Percentiles rank a stretch among this genome's conserved stretches.
Conservation (phyloP, 139 green algal species). For the Chlorella sp. region DNA sequence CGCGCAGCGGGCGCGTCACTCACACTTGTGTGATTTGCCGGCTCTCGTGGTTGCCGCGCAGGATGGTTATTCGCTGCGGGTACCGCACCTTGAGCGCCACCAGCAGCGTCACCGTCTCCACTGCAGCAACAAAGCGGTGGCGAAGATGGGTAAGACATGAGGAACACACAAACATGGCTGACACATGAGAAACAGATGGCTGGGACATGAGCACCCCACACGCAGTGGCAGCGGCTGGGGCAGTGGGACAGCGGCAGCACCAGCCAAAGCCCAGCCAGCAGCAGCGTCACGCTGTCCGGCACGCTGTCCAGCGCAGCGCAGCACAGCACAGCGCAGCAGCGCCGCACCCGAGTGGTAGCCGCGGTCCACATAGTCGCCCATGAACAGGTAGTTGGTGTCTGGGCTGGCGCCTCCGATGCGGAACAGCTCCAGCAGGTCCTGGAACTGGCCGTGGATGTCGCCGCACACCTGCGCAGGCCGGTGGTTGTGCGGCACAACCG, state of each 20-base stretch:
- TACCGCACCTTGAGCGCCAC: slow-evolving; percentile 95
- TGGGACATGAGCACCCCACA: no score
- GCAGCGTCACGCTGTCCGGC: slow-evolving; percentile 67
- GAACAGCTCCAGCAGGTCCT: slow-evolving; percentile 97
- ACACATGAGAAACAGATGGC: no score
- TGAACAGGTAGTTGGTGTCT: slow-evolving; percentile 99
- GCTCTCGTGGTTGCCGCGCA: slow-evolving; percentile 98
- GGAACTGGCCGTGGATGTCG: slow-evolving; percentile 98
- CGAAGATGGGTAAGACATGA: no score
- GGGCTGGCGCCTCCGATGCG: slow-evolving; percentile 93
- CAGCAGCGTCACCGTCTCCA: slow-evolving; percentile 95
- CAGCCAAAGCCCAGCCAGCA: no score
- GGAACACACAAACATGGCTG: no score
- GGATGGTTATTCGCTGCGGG: slow-evolving; percentile 96
- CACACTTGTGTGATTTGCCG: slow-evolving; percentile 98
- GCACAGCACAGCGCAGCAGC: not conserved
- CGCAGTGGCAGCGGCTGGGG: no score
- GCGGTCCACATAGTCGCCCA: slow-evolving; percentile 99
- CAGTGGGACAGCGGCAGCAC: no score
- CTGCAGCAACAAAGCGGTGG: slow-evolving; percentile 46
- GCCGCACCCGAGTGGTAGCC: slow-evolving; percentile 88
- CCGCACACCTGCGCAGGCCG: slow-evolving; percentile 92
- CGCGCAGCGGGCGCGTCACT: slow-evolving; percentile 36
- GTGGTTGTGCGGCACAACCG: no score
- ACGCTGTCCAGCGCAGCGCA: not conserved